Percentiles rank a stretch among this genome's conserved stretches.
phyloP scores from a whole-genome alignment of 768 basidiomycete species.

The Xerocomellus chrysenteron region DNA sequence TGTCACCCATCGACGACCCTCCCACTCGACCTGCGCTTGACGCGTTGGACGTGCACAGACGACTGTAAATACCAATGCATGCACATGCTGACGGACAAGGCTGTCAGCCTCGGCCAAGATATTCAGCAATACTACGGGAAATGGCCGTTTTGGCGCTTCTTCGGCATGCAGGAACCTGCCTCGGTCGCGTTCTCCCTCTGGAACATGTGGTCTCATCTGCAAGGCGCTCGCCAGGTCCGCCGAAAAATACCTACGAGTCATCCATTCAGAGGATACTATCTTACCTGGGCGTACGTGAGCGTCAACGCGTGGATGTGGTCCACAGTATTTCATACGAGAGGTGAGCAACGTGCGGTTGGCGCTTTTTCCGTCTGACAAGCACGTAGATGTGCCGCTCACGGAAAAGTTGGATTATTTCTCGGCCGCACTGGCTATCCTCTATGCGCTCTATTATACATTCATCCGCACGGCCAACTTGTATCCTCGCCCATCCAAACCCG shows the following conservation, averaged over 20 bases:
- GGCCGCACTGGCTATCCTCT: slow-evolving; percentile 81
- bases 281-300: slow-evolving; percentile 64
- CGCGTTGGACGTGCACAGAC: slow-evolving; percentile 84
- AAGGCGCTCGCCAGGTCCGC: slow-evolving; percentile 53
- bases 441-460: slow-evolving; percentile 73
- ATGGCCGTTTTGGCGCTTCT: slow-evolving; percentile 91
- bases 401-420: slow-evolving; percentile 96
- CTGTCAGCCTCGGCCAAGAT: slow-evolving; percentile 38
- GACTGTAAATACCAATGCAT: slow-evolving; percentile 91
- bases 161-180: slow-evolving; percentile 93
- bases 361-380: slow-evolving; percentile 7
- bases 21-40: slow-evolving; percentile 58
- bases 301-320: slow-evolving; percentile 95
- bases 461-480: slow-evolving; percentile 80
- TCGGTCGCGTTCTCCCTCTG: slow-evolving; percentile 87
- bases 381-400: slow-evolving; percentile 72
- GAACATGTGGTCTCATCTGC: slow-evolving; percentile 75
- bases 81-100: slow-evolving; percentile 68
- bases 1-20: slow-evolving; percentile 39
- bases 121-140: slow-evolving; percentile 91
- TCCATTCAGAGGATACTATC: slow-evolving; percentile 70
- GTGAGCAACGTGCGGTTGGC: slow-evolving; percentile 41
- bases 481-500: slow-evolving; percentile 35
- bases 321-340: slow-evolving; percentile 88
- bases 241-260: slow-evolving; percentile 51